A percentile compares a stretch with the other conserved stretches of the same genome.
Conservation (phyloP, 2,329 filamentous ascomycete species). For the Sporothrix protearum region DNA sequence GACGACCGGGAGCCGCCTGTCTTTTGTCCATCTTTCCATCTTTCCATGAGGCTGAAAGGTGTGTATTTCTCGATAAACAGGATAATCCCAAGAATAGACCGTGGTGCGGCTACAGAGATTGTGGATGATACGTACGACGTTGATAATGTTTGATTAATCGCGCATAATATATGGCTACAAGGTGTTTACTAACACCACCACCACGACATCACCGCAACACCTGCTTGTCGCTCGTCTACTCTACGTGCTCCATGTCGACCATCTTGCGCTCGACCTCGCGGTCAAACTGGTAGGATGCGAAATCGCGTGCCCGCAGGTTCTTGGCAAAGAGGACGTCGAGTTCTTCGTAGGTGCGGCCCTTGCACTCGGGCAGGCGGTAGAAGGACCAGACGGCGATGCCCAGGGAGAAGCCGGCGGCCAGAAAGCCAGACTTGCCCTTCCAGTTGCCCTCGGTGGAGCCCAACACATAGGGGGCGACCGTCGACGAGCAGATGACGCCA, state of each 20-base stretch:
- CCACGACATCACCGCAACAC: background rate
- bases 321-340: conserved; percentile 15
- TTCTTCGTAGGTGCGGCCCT: conserved; percentile 15
- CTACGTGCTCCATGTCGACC: background rate
- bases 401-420: conserved; percentile 44
- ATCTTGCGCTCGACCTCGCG: background rate
- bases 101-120: background rate
- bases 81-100: background rate
- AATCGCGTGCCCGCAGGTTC: conserved; percentile 1
- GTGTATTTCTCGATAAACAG: background rate
- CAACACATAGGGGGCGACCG: conserved; percentile 39
- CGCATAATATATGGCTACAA: no score
- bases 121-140: no score
- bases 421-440: conserved; percentile 43
- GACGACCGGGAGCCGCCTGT: background rate
- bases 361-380: conserved; percentile 46
- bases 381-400: conserved; percentile 44
- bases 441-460: conserved; percentile 39
- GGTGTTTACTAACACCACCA: background rate
- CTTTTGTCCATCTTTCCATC: background rate
- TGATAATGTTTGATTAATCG: background rate
- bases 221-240: background rate
- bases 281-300: background rate
- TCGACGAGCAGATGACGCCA: conserved; percentile 42
- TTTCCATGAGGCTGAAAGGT: background rate